Conservation (phyloP, 768 basidiomycete genomes). For the Tulasnella sp. region DNA sequence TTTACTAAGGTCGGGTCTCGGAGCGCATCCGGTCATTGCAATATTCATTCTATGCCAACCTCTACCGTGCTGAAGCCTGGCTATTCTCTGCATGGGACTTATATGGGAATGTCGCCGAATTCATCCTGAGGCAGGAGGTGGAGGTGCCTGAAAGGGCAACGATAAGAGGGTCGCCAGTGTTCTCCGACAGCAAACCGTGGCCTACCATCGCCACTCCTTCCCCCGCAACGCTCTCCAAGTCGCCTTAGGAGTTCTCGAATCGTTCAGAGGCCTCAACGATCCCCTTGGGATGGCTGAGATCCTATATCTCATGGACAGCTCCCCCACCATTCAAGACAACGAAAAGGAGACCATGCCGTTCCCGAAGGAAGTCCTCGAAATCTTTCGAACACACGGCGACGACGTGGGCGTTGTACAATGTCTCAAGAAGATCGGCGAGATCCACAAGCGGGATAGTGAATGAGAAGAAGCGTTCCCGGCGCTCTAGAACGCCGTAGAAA, state of each 20-base stretch:
- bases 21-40: background rate
- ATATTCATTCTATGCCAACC: slow-evolving; percentile 5
- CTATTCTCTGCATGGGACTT: background rate
- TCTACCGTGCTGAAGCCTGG: background rate
- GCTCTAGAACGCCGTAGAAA: background rate
- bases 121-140: too few relatives aligned
- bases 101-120: slow-evolving; percentile 4
- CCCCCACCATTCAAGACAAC: too few relatives aligned
- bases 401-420: too few relatives aligned
- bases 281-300: too few relatives aligned
- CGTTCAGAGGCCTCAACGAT: too few relatives aligned
- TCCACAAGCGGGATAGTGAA: background rate
- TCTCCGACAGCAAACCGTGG: background rate
- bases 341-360: too few relatives aligned
- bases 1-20: background rate
- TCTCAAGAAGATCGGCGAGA: too few relatives aligned
- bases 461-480: background rate
- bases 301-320: too few relatives aligned
- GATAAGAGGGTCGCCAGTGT: background rate
- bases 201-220: background rate
- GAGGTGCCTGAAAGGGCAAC: background rate
- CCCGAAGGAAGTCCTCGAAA: too few relatives aligned
- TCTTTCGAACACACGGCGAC: too few relatives aligned
- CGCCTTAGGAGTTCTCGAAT: too few relatives aligned
- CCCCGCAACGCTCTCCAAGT: too few relatives aligned